Evolutionary conservation across 139 green algal genomes (phyloP).

Genomic region (Marvania coccoides): DNA sequence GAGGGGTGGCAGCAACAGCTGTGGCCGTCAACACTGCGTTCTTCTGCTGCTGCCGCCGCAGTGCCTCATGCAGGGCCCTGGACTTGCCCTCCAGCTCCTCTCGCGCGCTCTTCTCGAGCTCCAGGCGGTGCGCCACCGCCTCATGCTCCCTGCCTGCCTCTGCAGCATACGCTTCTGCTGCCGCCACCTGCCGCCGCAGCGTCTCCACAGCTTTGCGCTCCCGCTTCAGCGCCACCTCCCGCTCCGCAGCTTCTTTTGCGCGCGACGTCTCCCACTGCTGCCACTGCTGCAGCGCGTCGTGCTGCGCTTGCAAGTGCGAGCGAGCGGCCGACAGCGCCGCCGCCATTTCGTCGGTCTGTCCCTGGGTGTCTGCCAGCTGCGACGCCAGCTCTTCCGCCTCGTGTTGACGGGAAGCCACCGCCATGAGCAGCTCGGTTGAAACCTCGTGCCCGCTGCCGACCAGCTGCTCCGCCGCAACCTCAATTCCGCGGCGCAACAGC

Average conservation of each 20-base stretch:
- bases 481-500: conserved; percentile 16
- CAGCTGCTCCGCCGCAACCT: conserved; percentile 36
- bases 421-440: conserved; percentile 10
- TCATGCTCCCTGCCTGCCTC: not conserved
- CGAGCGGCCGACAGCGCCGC: conserved; percentile 12
- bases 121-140: not conserved
- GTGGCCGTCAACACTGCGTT: not conserved
- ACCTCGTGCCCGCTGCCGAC: conserved; percentile 11
- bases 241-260: not conserved
- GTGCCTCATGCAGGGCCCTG: not conserved
- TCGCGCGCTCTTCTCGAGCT: not conserved
- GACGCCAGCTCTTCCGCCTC: conserved; percentile 27
- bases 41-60: not conserved
- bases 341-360: conserved; percentile 12
- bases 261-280: not conserved
- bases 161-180: not conserved
- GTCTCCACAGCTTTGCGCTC: not conserved
- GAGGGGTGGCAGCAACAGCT: not conserved
- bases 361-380: conserved; percentile 31
- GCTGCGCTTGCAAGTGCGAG: conserved; percentile 15
- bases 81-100: not conserved
- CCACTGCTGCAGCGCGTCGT: conserved; percentile 5
- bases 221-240: not conserved
- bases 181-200: not conserved
- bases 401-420: conserved; percentile 26